Conservation (phyloP, 2,329 filamentous ascomycete genomes). For the Fusarium mundagurra region DNA sequence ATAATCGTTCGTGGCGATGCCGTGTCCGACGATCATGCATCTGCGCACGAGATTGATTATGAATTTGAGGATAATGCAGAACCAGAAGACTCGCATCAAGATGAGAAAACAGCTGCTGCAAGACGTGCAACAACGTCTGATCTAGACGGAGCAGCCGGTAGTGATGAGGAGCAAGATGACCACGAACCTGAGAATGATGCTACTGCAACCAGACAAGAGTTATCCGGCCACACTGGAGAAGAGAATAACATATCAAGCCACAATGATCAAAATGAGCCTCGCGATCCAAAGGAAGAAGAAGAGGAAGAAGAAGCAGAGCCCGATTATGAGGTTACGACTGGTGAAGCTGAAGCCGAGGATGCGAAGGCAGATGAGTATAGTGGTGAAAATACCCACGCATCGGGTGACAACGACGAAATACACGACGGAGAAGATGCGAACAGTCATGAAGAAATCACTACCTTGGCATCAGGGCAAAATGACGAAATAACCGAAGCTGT, state of each 20-base stretch:
- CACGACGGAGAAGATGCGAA: not conserved
- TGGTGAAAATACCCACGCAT: constrained; percentile 7
- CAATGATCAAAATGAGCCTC: constrained; percentile 21
- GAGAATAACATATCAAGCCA: constrained; percentile 29
- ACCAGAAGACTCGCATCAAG: constrained; percentile 4
- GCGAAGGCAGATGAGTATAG: constrained; percentile 2
- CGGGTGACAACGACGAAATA: constrained; percentile 22
- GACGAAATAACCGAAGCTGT: not conserved
- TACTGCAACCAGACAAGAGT: not conserved
- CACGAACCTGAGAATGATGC: constrained; percentile 1
- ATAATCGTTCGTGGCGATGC: not conserved
- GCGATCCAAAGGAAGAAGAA: constrained; percentile 3
- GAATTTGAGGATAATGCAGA: constrained; percentile 41
- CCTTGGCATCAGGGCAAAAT: not conserved
- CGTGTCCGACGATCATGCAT: constrained; percentile 21
- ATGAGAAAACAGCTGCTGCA: constrained; percentile 11
- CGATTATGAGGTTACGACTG: not conserved
- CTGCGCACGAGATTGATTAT: constrained; percentile 46
- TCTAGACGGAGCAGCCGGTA: not conserved
- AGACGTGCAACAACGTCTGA: not conserved
- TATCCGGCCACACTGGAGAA: constrained; percentile 8
- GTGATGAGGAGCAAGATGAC: not conserved
- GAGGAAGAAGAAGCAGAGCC: not conserved
- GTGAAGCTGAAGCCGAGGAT: constrained; percentile 11
- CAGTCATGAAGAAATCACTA: not conserved